phyloP scores from a whole-genome alignment of 805 yeast species.

The Candida tammaniensis region DNA sequence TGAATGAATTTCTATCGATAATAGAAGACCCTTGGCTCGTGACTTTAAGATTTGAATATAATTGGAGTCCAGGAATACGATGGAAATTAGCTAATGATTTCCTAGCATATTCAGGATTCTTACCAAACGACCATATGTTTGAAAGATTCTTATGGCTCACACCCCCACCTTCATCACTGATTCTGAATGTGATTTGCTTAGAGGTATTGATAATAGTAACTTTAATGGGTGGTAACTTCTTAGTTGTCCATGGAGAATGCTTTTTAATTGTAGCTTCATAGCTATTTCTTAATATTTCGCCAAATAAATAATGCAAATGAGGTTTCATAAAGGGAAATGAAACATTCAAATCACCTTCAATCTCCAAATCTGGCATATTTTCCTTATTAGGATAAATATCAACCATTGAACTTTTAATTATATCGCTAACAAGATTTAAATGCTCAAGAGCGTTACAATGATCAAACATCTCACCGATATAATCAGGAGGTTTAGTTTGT shows the following conservation, averaged over 20 bases:
- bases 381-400: conserved; percentile 50
- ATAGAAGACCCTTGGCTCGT: conserved; percentile 40
- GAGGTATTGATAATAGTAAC: conserved; percentile 69
- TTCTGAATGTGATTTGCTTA: conserved; percentile 68
- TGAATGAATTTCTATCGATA: conserved; percentile 21
- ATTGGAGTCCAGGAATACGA: conserved; percentile 59
- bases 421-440: conserved; percentile 51
- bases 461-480: conserved; percentile 77
- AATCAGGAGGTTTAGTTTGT: conserved; percentile 49
- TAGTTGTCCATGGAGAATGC: conserved; percentile 24
- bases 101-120: conserved; percentile 57
- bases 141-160: conserved; percentile 55
- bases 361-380: conserved; percentile 66
- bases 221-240: conserved; percentile 67
- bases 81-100: conserved; percentile 65
- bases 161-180: conserved; percentile 93
- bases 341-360: conserved; percentile 70
- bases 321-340: conserved; percentile 81
- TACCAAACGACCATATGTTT: conserved; percentile 86
- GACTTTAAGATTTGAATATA: conserved; percentile 40
- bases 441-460: conserved; percentile 72
- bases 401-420: conserved; percentile 50
- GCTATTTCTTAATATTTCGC: conserved; percentile 84
- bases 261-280: conserved; percentile 69
- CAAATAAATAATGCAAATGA: conserved; percentile 81